Evolutionary conservation across 2,329 filamentous ascomycete genomes (phyloP).

Genomic region (Cadophora sp.): DNA sequence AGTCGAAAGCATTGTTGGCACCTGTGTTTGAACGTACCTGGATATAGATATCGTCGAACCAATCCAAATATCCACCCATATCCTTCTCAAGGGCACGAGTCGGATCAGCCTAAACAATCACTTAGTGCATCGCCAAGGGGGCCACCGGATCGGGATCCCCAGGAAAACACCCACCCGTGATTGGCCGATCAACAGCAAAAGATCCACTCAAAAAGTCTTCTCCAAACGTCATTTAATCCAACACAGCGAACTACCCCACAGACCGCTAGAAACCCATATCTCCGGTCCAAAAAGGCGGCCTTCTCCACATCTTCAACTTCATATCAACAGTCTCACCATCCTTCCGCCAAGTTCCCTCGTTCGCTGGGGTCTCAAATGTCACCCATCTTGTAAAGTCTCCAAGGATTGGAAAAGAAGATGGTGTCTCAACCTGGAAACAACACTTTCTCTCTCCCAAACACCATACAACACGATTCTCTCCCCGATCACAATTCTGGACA

Average conservation of each 20-base stretch:
- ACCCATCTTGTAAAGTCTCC: background rate
- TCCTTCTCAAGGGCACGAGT: too few relatives aligned
- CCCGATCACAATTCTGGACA: conserved; percentile 7
- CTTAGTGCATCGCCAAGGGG: background rate
- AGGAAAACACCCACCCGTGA: background rate
- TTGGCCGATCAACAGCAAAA: conserved; percentile 1
- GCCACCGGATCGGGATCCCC: background rate
- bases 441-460: conserved; percentile 35
- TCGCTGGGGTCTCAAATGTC: too few relatives aligned
- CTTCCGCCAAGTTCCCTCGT: background rate
- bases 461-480: conserved; percentile 26
- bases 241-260: conserved; percentile 15
- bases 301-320: conserved; percentile 14
- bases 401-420: conserved; percentile 21
- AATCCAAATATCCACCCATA: too few relatives aligned
- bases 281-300: background rate
- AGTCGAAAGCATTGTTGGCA: too few relatives aligned
- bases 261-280: conserved; percentile 3
- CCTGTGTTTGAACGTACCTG: too few relatives aligned
- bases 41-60: too few relatives aligned
- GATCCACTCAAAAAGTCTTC: conserved; percentile 10
- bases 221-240: background rate
- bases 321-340: background rate
- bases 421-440: conserved; percentile 21
- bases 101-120: background rate